Evolutionary conservation across 805 yeast species (phyloP).

Genomic region (Monosporozyma servazzii): DNA sequence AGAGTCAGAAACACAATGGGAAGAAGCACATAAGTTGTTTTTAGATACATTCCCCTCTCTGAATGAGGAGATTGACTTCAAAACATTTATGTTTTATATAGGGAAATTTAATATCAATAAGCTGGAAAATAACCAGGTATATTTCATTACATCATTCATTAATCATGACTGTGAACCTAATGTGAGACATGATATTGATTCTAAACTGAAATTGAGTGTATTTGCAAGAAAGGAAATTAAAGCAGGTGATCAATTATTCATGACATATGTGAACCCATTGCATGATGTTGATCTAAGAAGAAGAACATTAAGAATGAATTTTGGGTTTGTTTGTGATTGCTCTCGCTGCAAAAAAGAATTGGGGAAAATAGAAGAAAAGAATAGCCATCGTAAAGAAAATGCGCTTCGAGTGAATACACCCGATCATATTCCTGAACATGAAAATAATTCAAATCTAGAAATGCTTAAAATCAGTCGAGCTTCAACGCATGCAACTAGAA

Average conservation of each 20-base stretch:
- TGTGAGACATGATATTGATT: constrained; percentile 41
- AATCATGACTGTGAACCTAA: constrained; percentile 75
- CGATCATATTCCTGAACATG: background rate
- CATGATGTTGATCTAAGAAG: constrained; percentile 56
- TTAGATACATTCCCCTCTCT: constrained; percentile 36
- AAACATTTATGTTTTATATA: constrained; percentile 49
- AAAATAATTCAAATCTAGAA: background rate
- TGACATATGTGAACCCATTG: constrained; percentile 61
- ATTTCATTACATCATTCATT: constrained; percentile 54
- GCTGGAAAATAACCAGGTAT: constrained; percentile 48
- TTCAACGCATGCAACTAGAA: constrained; percentile 6
- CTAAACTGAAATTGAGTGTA: constrained; percentile 45
- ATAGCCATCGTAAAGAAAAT: background rate
- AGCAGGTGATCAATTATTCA: constrained; percentile 58
- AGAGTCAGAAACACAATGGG: constrained; percentile 44
- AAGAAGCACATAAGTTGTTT: constrained; percentile 44
- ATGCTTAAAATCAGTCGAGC: background rate
- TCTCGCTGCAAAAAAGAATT: constrained; percentile 52
- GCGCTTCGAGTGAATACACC: background rate
- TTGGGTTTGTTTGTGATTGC: constrained; percentile 74
- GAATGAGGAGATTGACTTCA: constrained; percentile 33
- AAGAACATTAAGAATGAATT: constrained; percentile 56
- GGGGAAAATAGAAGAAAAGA: background rate
- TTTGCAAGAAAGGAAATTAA: constrained; percentile 49
- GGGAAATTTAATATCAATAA: constrained; percentile 74